Conservation (phyloP, 2,329 filamentous ascomycete species). For the Hypoxylon sp. region DNA sequence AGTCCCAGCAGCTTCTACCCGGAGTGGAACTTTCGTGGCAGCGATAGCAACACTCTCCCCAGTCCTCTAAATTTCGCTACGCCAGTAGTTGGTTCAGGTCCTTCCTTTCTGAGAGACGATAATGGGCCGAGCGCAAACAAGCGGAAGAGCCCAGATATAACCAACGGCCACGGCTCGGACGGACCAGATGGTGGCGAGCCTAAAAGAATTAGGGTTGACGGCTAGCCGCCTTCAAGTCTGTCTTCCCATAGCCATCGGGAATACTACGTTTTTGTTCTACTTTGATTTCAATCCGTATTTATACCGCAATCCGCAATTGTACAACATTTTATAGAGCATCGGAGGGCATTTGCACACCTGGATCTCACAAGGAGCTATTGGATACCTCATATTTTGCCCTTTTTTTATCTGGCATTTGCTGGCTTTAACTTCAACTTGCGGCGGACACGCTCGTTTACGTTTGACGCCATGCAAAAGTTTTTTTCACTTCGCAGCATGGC, state of each 20-base stretch:
- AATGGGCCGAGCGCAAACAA: conserved; percentile 59
- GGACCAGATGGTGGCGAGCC: conserved; percentile 63
- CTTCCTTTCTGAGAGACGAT: conserved; percentile 75
- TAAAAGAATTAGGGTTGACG: conserved; percentile 69
- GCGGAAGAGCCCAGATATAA: conserved; percentile 70
- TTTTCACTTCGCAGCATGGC: conserved; percentile 50
- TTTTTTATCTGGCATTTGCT: conserved; percentile 46
- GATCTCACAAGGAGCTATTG: conserved; percentile 30
- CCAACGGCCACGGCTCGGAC: conserved; percentile 59
- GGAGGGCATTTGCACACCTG: conserved; percentile 31
- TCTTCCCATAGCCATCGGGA: not conserved
- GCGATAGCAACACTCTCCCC: conserved; percentile 87
- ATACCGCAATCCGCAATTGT: conserved; percentile 43
- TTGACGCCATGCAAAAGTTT: conserved; percentile 48
- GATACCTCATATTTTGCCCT: conserved; percentile 42
- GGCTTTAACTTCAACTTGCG: conserved; percentile 38
- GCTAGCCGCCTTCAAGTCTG: conserved; percentile 48
- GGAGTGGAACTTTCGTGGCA: conserved; percentile 83
- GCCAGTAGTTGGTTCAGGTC: conserved; percentile 74
- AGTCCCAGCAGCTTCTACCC: conserved; percentile 94
- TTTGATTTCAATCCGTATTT: conserved; percentile 27
- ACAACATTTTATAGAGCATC: conserved; percentile 45
- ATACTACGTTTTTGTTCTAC: conserved; percentile 16
- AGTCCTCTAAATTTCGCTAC: conserved; percentile 95
- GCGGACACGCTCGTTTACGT: conserved; percentile 44